phyloP scores from a whole-genome alignment of 768 basidiomycete species.

The Baorangia bicolor region DNA sequence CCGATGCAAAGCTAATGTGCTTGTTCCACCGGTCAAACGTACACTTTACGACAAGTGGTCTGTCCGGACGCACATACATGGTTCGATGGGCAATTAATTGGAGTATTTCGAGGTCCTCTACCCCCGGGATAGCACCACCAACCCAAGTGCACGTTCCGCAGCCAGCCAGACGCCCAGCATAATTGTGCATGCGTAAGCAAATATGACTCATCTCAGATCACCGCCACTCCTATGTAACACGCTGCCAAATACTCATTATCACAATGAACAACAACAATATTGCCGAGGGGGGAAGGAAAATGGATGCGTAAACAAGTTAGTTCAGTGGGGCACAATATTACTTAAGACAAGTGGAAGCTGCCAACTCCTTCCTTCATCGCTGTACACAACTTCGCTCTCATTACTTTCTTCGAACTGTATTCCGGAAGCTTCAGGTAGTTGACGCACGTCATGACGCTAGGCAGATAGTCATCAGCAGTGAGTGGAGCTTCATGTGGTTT shows the following conservation, averaged over 20 bases:
- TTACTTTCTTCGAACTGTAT: constrained; percentile 83
- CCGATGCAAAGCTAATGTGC: constrained; percentile 76
- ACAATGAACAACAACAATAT: constrained; percentile 10
- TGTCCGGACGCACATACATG: constrained; percentile 59
- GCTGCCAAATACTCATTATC: constrained; percentile 3
- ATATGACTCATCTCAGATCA: constrained; percentile 2
- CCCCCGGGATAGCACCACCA: neutral
- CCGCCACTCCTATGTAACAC: neutral
- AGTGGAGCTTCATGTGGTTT: constrained; percentile 94
- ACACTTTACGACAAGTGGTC: constrained; percentile 81
- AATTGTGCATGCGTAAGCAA: constrained; percentile 1
- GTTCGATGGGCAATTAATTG: constrained; percentile 6
- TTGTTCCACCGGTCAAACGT: constrained; percentile 72
- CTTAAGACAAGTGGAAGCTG: constrained; percentile 92
- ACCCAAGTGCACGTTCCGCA: constrained; percentile 28
- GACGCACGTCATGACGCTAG: constrained; percentile 98
- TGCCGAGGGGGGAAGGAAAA: constrained; percentile 8
- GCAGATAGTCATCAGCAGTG: constrained; percentile 90
- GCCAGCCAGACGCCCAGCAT: neutral
- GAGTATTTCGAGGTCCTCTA: constrained; percentile 1
- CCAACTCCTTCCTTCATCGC: constrained; percentile 95
- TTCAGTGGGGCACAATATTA: constrained; percentile 25
- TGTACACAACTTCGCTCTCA: constrained; percentile 76
- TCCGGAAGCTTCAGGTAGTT: constrained; percentile 96
- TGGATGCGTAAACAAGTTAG: constrained; percentile 24